Evolutionary conservation across 179 eudicot genomes (phyloP).

Genomic region (Spinacia oleracea): DNA sequence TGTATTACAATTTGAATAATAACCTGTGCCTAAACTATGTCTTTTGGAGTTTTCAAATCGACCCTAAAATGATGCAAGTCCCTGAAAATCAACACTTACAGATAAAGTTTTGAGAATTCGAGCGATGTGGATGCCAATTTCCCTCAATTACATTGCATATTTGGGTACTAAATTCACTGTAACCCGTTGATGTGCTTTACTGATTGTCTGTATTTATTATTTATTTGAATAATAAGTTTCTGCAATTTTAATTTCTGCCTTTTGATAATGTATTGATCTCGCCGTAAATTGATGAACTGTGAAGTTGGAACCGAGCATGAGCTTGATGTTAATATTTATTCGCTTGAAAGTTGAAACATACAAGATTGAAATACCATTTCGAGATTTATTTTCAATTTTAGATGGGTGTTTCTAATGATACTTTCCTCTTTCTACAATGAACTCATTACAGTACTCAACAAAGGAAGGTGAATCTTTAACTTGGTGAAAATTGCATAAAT

Average conservation of each 20-base stretch:
- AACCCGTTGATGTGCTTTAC: neutral
- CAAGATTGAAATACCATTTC: no score
- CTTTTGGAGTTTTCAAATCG: neutral
- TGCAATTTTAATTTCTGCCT: no score
- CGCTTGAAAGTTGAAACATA: no score
- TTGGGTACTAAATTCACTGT: neutral
- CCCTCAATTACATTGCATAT: neutral
- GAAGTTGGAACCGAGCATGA: no score
- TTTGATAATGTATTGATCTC: neutral
- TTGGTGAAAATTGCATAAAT: conserved; percentile 27
- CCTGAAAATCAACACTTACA: no score
- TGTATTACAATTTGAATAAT: no score
- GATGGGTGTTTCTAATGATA: neutral
- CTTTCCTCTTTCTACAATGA: neutral
- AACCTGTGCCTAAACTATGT: neutral
- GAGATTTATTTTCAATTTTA: neutral
- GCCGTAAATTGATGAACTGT: no score
- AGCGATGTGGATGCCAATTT: neutral
- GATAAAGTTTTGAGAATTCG: no score
- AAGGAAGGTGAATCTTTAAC: neutral
- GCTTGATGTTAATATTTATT: no score
- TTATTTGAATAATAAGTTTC: no score
- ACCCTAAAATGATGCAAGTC: no score
- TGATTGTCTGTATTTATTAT: no score
- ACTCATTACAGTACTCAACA: neutral